Evolutionary conservation across 2,329 filamentous ascomycete genomes (phyloP).

Genomic region (Lojkania enalia): DNA sequence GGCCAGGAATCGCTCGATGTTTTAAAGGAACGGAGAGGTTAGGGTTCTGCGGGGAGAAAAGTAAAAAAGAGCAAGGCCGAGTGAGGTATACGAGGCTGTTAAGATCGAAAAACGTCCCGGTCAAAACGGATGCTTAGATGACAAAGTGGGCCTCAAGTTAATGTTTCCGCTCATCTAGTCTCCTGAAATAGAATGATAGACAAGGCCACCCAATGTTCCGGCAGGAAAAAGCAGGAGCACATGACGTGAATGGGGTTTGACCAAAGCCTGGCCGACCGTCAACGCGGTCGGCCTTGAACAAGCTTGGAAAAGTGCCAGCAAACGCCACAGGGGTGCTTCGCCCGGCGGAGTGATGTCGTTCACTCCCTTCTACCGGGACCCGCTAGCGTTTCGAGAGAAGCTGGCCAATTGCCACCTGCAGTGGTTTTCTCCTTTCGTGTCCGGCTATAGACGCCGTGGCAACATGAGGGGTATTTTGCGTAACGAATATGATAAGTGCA

Average conservation of each 20-base stretch:
- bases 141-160: conserved; percentile 24
- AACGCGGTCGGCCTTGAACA: conserved; percentile 32
- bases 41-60: conserved; percentile 11
- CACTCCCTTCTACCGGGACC: conserved; percentile 24
- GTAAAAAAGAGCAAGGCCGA: conserved; percentile 5
- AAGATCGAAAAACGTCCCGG: conserved; percentile 28
- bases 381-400: conserved; percentile 21
- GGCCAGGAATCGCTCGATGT: conserved; percentile 2
- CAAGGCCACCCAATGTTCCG: conserved; percentile 11
- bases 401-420: conserved; percentile 20
- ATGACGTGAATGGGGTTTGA: conserved; percentile 36
- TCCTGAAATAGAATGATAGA: conserved; percentile 30
- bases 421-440: neutral
- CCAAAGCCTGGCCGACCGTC: conserved; percentile 21
- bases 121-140: conserved; percentile 24
- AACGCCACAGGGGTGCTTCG: conserved; percentile 19
- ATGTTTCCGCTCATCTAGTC: conserved; percentile 23
- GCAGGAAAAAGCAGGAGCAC: conserved; percentile 26
- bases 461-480: conserved; percentile 6
- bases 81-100: conserved; percentile 15
- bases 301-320: conserved; percentile 20
- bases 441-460: conserved; percentile 31
- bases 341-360: conserved; percentile 25
- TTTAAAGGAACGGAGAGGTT: conserved; percentile 15
- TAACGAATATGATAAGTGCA: neutral